A percentile compares a stretch with the other conserved stretches of the same genome.
Evolutionary conservation across 805 yeast species (phyloP).

Genomic region (Candida nanaspora): DNA sequence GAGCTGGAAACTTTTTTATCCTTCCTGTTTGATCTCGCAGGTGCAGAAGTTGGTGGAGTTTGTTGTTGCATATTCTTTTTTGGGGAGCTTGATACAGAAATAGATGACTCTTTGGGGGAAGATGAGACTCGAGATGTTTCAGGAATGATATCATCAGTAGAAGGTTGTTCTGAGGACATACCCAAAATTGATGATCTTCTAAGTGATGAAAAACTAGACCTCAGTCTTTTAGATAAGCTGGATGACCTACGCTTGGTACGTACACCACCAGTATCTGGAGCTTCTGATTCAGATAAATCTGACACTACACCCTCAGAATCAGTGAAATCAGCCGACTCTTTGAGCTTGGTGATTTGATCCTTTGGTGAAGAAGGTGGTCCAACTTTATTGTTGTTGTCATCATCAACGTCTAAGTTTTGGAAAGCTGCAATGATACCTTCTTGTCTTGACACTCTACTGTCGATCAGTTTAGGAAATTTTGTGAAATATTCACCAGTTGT

Average conservation of each 20-base stretch:
- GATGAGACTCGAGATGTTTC: neutral
- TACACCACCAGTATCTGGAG: neutral
- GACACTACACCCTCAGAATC: neutral
- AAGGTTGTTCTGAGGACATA: too few relatives aligned
- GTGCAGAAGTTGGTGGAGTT: neutral
- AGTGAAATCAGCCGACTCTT: too few relatives aligned
- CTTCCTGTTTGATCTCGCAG: neutral
- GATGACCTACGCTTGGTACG: too few relatives aligned
- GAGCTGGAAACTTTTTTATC: conserved; percentile 48
- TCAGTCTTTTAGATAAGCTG: neutral
- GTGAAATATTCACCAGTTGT: conserved; percentile 16
- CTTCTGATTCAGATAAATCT: too few relatives aligned
- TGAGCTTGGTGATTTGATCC: too few relatives aligned
- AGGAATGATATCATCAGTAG: neutral
- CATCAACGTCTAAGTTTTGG: too few relatives aligned
- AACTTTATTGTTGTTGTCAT: too few relatives aligned
- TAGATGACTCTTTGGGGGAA: too few relatives aligned
- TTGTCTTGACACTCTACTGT: conserved; percentile 1
- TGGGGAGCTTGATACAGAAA: too few relatives aligned
- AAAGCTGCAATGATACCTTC: conserved; percentile 3
- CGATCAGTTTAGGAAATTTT: conserved; percentile 10
- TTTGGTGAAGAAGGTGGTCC: too few relatives aligned
- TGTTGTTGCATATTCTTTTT: too few relatives aligned
- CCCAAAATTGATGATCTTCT: neutral
- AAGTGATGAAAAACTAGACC: conserved; percentile 1